Conservation (phyloP, 371 early-diverging fungal genomes). For the Mycotypha africana region DNA sequence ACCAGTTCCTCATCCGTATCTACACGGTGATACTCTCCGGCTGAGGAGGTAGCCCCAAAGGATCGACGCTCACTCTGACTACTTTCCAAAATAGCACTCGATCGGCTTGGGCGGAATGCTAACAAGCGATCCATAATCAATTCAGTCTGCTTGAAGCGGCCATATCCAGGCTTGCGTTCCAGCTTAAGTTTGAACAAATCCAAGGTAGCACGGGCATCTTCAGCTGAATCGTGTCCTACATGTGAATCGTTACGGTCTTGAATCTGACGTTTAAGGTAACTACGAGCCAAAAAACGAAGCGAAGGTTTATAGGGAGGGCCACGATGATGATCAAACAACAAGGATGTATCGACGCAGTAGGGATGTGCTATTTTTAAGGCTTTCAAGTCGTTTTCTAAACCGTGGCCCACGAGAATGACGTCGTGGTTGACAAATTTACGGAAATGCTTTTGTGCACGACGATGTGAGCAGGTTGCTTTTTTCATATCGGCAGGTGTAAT, state of each 20-base stretch:
- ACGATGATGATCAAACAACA: slow-evolving; percentile 55
- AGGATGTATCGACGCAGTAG: slow-evolving; percentile 67
- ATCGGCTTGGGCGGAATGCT: slow-evolving; percentile 28
- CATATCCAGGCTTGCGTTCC: slow-evolving; percentile 42
- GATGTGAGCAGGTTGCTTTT: slow-evolving; percentile 46
- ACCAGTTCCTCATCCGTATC: slow-evolving; percentile 24
- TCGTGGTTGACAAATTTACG: slow-evolving; percentile 44
- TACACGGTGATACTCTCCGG: slow-evolving; percentile 20
- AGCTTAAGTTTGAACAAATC: slow-evolving; percentile 65
- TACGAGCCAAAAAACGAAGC: slow-evolving; percentile 53
- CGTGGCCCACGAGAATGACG: slow-evolving; percentile 54
- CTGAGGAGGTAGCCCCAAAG: slow-evolving; percentile 17
- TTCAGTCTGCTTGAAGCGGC: slow-evolving; percentile 41
- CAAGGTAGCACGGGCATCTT: slow-evolving; percentile 73
- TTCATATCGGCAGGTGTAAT: slow-evolving; percentile 58
- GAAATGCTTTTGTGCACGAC: slow-evolving; percentile 55
- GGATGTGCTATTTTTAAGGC: slow-evolving; percentile 52
- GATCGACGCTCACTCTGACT: slow-evolving; percentile 6
- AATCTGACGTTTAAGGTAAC: slow-evolving; percentile 53
- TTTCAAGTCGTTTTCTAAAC: slow-evolving; percentile 36
- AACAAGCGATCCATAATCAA: slow-evolving; percentile 46
- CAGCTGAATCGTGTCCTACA: slow-evolving; percentile 70
- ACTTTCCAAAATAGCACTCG: slow-evolving; percentile 42
- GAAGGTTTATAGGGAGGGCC: slow-evolving; percentile 57
- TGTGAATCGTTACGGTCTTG: slow-evolving; percentile 40